phyloP scores from a whole-genome alignment of 768 basidiomycete genomes.

The Tylopilus intermedius region DNA sequence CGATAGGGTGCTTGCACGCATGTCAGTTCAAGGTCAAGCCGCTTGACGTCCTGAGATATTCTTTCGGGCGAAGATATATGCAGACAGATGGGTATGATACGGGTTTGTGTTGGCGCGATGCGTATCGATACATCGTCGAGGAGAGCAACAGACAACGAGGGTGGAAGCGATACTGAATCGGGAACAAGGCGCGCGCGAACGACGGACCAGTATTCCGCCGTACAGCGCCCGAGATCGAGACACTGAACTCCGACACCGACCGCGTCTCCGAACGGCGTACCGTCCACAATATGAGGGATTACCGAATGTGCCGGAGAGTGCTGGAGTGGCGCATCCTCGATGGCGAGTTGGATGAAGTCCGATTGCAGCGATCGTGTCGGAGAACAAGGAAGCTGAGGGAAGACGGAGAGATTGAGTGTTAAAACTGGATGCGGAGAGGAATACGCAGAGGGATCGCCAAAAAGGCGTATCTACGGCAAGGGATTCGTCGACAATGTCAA shows the following conservation, averaged over 20 bases:
- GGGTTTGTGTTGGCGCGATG: constrained; percentile 60
- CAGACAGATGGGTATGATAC: constrained; percentile 52
- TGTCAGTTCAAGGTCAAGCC: constrained; percentile 37
- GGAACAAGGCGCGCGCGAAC: constrained; percentile 14
- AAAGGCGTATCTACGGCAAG: constrained; percentile 63
- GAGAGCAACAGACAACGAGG: constrained; percentile 18
- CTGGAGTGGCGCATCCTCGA: constrained; percentile 24
- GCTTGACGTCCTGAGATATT: constrained; percentile 31
- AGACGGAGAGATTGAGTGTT: constrained; percentile 47
- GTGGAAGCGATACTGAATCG: constrained; percentile 1
- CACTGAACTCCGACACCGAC: constrained; percentile 62
- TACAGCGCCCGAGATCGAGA: constrained; percentile 16
- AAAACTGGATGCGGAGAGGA: constrained; percentile 48
- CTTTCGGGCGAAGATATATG: constrained; percentile 32
- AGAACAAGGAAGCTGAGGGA: constrained; percentile 31
- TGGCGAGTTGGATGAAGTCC: background rate
- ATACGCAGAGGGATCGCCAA: constrained; percentile 61
- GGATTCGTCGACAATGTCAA: background rate
- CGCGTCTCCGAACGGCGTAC: constrained; percentile 67
- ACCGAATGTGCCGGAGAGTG: constrained; percentile 51
- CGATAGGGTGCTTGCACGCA: constrained; percentile 11
- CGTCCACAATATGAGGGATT: constrained; percentile 65
- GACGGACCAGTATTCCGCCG: constrained; percentile 51
- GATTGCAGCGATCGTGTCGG: background rate
- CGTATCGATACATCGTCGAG: constrained; percentile 21